Evolutionary conservation across 78 protist species (phyloP).

Genomic region (Speleostelium caveatum): DNA sequence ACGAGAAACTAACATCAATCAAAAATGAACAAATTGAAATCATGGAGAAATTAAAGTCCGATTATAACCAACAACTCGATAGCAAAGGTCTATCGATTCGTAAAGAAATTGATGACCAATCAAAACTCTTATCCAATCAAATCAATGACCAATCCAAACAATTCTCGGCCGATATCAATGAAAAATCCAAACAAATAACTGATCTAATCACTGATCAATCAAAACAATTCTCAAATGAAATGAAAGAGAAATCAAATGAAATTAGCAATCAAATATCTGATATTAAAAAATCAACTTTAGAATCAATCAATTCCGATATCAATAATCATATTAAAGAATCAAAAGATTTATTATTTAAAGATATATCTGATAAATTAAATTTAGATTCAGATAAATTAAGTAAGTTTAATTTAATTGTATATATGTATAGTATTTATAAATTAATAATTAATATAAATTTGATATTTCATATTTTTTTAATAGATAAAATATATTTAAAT

Average conservation of each 20-base stretch:
- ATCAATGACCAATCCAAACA: neutral
- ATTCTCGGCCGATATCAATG: neutral
- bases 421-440: too few species aligned
- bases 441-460: too few species aligned
- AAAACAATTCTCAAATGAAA: neutral
- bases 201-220: neutral
- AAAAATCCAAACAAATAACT: neutral
- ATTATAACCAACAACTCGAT: neutral
- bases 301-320: too few species aligned
- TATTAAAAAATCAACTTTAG: too few species aligned
- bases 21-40: neutral
- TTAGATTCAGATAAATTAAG: too few species aligned
- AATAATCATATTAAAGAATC: too few species aligned
- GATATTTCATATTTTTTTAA: too few species aligned
- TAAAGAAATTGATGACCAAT: neutral
- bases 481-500: too few species aligned
- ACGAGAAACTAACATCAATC: too few species aligned
- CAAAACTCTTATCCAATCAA: neutral
- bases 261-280: neutral
- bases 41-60: neutral
- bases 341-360: too few species aligned
- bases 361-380: too few species aligned
- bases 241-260: neutral
- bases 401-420: too few species aligned
- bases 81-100: neutral